Conservation (phyloP, 371 early-diverging fungal genomes). For the Mucor indicus region DNA sequence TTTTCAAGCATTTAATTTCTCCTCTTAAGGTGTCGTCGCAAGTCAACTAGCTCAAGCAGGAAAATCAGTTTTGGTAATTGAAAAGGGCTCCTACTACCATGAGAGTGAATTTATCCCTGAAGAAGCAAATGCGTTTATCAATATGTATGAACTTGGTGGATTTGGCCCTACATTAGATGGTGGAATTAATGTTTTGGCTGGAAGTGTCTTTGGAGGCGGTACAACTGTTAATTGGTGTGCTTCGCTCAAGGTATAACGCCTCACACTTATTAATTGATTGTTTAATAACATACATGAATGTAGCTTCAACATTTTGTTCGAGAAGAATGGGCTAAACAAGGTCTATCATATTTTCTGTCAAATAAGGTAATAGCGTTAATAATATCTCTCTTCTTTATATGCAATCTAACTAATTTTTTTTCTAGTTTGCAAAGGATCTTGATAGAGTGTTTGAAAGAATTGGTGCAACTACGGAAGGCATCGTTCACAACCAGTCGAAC, state of each 20-base stretch:
- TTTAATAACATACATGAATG: not conserved
- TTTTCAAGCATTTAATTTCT: too few species aligned
- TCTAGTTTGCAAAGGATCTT: conserved; percentile 37
- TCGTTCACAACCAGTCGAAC: conserved; percentile 66
- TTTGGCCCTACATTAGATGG: conserved; percentile 43
- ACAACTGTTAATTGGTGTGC: conserved; percentile 70
- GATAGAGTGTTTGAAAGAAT: conserved; percentile 57
- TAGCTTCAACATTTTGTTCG: conserved; percentile 61
- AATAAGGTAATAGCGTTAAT: conserved; percentile 25
- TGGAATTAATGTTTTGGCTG: conserved; percentile 53
- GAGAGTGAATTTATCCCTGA: conserved; percentile 49
- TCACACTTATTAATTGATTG: too few species aligned
- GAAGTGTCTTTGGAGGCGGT: conserved; percentile 70
- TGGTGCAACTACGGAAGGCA: conserved; percentile 50
- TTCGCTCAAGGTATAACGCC: conserved; percentile 51
- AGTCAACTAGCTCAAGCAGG: conserved; percentile 68
- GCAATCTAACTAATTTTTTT: too few species aligned
- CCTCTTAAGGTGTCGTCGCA: conserved; percentile 66
- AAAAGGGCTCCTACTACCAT: conserved; percentile 64
- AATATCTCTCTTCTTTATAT: too few species aligned
- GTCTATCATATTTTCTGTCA: conserved; percentile 57
- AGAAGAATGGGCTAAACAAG: conserved; percentile 71
- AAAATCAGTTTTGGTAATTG: conserved; percentile 69
- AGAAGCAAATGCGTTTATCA: conserved; percentile 46
- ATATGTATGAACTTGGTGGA: conserved; percentile 53